Base-by-base conservation (phyloP, 768 basidiomycete genomes). In the Chlorophyllum brunneum region DNA sequence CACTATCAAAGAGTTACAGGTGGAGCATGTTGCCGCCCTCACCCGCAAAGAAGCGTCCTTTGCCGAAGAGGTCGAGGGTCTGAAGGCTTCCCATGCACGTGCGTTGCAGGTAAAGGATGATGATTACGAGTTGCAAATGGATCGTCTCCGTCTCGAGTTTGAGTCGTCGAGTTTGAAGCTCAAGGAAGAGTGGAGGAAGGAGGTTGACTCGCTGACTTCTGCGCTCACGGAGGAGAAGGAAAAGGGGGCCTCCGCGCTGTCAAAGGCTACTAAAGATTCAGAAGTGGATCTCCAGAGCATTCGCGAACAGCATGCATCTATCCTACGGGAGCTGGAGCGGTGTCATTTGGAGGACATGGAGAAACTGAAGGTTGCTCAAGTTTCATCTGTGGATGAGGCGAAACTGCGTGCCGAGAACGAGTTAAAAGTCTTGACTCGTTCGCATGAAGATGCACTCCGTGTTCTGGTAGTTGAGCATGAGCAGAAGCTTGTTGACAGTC, bases 1-100 rank as follows among this genome's bases (percentile, higher is more conserved):
- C 7, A 81, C 82, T 22, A 65, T 95, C 48, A 71, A 82, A 48
- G 78, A 77, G 24, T 74, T 93, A 23, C 86, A 86, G 60, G 83
- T 86, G 15, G 88, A 88, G 59, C 87, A 92, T 58, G 70, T 78
- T 0, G 75, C 82, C 9, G 83, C 83, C 10, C 76, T 90, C 51
- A 60, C 76, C 13, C 77, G 82, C 54, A 87, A 85, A 67, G 88
- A 92, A 59, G 67, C 72, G 6, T 75, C 80, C 31, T 83, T 85
- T 52, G 61, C 73, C 1, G 83, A 85, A 49, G 83, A 91, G 63
- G 61, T 88, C 30, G 83, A 86, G 59, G 76, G 71, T 48, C 68
- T 86, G 34, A 85, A 82, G 64, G 74, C 75, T 16, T 84, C 87
- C 26, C 88, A 92, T 61, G 63, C 71, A 1, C 71, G 79, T 23